Base-by-base conservation (phyloP, 352 stramenopile species). In the Pythium sp. region DNA sequence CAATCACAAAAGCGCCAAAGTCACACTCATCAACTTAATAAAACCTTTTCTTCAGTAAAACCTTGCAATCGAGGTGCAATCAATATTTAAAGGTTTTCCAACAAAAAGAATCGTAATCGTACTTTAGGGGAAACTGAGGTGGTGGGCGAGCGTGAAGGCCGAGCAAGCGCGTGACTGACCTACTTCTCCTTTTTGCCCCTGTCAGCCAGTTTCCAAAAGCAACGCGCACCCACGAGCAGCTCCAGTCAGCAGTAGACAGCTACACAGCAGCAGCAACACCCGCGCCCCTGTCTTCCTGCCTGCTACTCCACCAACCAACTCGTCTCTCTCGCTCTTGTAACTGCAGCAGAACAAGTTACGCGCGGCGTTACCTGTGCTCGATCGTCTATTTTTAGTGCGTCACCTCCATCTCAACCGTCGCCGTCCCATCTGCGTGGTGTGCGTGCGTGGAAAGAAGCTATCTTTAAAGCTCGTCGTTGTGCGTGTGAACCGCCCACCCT, bases 91-190 rank as follows among this genome's bases (percentile, higher is more conserved):
- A 47, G 38, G 38, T 47, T 47, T 47, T 47, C 15, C 0, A 47
- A 5, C 41, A 20, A 49, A 49, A 49, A 49, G 41, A 49, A 55
- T 56, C 36, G 5, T 6, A 62, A 56, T 60, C 55, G 55, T 15
- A 60, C 55, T 60, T 60, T 28, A 60, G 30, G 28, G 28, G 7
- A 46, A n/a, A 46, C 26, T 60, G 55, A 60, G 55, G 55, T 41
- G 28, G 55, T 58, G 53, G 26, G 26, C 14, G 53, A 32, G 34
- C 9, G 34, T 1, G 34, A 9, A 38, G 34, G 34, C 34, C 8
- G 8, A 1, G 34, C 34, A 38, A 18, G 18, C 43, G 18, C 46
- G 18, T 26, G n/a, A 56, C 5, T 32, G 49, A 34, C 49, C 24
- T 12, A 34, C 22, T 58, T 58, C 53, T 58, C 53, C 53, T 58